Percentiles rank a stretch among this genome's conserved stretches.
Conservation (phyloP, 805 yeast genomes). For the Kluyveromyces dobzhanskii region DNA sequence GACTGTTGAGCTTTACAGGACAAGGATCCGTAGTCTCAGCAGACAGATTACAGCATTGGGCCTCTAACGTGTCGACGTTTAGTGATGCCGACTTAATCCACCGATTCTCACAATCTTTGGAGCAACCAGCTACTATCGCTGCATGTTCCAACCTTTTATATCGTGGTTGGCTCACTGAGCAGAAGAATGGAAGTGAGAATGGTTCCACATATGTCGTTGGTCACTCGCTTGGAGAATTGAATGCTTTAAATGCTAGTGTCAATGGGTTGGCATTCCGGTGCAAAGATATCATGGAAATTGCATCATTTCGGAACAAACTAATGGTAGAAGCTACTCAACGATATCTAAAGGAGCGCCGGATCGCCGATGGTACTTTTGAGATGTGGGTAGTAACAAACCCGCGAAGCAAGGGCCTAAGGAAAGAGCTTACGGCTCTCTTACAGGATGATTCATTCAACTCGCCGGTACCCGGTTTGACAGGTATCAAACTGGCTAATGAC, state of each 20-base stretch:
- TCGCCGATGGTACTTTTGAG: slow-evolving; percentile 20
- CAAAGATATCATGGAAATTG: slow-evolving; percentile 24
- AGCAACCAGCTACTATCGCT: slow-evolving; percentile 25
- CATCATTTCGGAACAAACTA: slow-evolving; percentile 26
- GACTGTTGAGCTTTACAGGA: slow-evolving; percentile 1
- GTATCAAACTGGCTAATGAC: slow-evolving; percentile 25
- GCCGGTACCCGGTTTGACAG: no score
- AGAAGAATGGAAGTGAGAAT: not conserved
- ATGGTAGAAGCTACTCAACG: slow-evolving; percentile 27
- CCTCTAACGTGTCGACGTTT: not conserved
- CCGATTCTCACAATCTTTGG: not conserved
- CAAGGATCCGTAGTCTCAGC: not conserved
- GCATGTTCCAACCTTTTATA: slow-evolving; percentile 25
- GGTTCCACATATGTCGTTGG: slow-evolving; percentile 14
- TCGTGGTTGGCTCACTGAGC: slow-evolving; percentile 2
- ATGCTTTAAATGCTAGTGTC: slow-evolving; percentile 19
- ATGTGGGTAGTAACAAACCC: slow-evolving; percentile 29
- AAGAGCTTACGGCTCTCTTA: slow-evolving; percentile 15
- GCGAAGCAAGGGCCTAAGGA: slow-evolving; percentile 18
- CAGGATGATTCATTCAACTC: slow-evolving; percentile 3
- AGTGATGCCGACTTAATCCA: not conserved
- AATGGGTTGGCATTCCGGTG: slow-evolving; percentile 19
- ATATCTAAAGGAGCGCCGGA: slow-evolving; percentile 17
- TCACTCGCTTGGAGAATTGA: slow-evolving; percentile 31
- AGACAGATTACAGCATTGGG: not conserved